Percentiles rank a stretch among this genome's conserved stretches.
These are phyloP conservation scores for Ceratobasidium sp. DNA, from an alignment of 1,284 basidiomycete species.

Conservation along the genomic window DNA sequence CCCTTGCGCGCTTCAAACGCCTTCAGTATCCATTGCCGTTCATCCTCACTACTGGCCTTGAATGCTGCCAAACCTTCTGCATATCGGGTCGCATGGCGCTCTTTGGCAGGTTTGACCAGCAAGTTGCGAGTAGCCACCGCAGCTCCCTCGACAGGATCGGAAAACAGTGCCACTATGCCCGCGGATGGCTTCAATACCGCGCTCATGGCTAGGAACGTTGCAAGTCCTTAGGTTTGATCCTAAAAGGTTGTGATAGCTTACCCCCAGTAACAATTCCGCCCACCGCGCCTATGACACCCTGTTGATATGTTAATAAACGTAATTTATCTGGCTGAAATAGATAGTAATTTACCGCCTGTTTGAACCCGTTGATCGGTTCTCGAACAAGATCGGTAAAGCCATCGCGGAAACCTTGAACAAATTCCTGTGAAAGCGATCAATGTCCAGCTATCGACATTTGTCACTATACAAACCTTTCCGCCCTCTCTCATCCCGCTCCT, in stretches of 20 bases:
- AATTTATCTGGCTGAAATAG: not conserved
- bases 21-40: constrained; percentile 58
- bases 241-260: constrained; percentile 53
- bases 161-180: constrained; percentile 61
- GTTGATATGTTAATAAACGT: no score
- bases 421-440: constrained; percentile 50
- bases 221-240: not conserved
- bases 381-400: constrained; percentile 66
- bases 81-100: constrained; percentile 58
- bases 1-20: constrained; percentile 59
- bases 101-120: constrained; percentile 55
- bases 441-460: not conserved
- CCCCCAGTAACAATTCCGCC: constrained; percentile 65
- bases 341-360: constrained; percentile 58
- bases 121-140: constrained; percentile 59
- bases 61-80: constrained; percentile 60
- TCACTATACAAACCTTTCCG: constrained; percentile 56
- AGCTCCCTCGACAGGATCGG: constrained; percentile 61
- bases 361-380: constrained; percentile 64
- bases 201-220: constrained; percentile 19
- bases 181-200: constrained; percentile 25
- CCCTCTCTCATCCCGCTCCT: constrained; percentile 63
- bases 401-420: constrained; percentile 63
- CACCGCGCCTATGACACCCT: constrained; percentile 61
- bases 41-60: constrained; percentile 54